Base-by-base conservation (phyloP, 129 eudicot species). In the Pittosporum tobira region DNA sequence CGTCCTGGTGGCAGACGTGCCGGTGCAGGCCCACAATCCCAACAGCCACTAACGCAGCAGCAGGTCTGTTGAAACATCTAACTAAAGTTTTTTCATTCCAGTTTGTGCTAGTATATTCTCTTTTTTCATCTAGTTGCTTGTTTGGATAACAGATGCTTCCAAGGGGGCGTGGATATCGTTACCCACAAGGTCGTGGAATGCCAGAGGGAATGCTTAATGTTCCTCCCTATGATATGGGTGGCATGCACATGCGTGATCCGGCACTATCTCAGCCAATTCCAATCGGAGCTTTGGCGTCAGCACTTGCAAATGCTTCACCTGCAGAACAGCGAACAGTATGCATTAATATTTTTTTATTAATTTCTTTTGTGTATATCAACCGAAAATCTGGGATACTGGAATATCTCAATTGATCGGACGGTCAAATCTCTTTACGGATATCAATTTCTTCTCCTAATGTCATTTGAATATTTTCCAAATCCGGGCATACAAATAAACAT, bases 261-360 rank as follows among this genome's bases (percentile, higher is more conserved):
- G 88, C 81, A n/a, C 66, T 81, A 6, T 46, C 80, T 6, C 94
- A 70, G 72, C 84, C 88, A 24, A 50, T 88, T 50, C 88, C 97
- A 1, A 74, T 90, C 16, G 94, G 87, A 46, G 77, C 94, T 49
- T 68, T 90, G 60, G 95, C 98, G 43, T 77, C 98, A 66, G 87
- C 84, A 20, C 89, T 90, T 27, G 98, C 89, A 31, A 80, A 86
- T 76, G 88, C 98, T 61, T 69, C 98, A 22, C 94, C 94, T 56
- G 40, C 71, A 5, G 81, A 82, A 27, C 98, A 90, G 70, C 67
- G 95, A 73, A 83, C 81, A 65, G 97, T 82, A 70, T 48, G 82
- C 31, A 43, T 3, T 57, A 27, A 6, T 44, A 40, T 25, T 42
- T 14, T 12, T 15, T 26, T 3, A 11, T 22, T 24, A 25, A n/a